Conservation (phyloP, 257 asterid species). For the Prunella vulgaris region DNA sequence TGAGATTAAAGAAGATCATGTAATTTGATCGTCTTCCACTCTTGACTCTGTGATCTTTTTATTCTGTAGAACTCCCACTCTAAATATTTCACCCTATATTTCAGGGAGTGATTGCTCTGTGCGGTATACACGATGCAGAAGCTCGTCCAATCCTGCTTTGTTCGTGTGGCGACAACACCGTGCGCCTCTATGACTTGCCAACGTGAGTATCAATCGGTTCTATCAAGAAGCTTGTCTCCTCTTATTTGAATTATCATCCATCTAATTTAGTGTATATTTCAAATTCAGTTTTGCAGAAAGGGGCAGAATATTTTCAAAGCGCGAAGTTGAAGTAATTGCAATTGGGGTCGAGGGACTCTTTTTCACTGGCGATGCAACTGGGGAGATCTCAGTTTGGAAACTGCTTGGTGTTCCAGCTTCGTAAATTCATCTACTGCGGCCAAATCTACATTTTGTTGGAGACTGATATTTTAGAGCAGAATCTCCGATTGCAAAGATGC, state of each 20-base stretch:
- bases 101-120: conserved; percentile 40
- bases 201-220: conserved; percentile 28
- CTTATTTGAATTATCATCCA: conserved; percentile 5
- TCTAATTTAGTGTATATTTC: background rate
- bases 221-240: background rate
- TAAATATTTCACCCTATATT: background rate
- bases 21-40: conserved; percentile 16
- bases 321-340: conserved; percentile 22
- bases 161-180: conserved; percentile 34
- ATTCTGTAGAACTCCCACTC: background rate
- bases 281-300: conserved; percentile 38
- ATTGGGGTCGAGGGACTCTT: conserved; percentile 34
- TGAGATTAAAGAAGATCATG: conserved; percentile 36
- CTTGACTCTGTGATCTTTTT: background rate
- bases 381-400: conserved; percentile 49
- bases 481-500: background rate
- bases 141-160: conserved; percentile 41
- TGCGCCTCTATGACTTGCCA: conserved; percentile 48
- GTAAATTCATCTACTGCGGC: background rate
- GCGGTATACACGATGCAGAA: conserved; percentile 40
- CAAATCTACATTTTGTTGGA: background rate
- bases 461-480: background rate
- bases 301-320: conserved; percentile 43
- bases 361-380: conserved; percentile 51
- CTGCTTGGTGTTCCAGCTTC: conserved; percentile 15